phyloP scores from a whole-genome alignment of 768 basidiomycete genomes.

The Suillus brevipes region DNA sequence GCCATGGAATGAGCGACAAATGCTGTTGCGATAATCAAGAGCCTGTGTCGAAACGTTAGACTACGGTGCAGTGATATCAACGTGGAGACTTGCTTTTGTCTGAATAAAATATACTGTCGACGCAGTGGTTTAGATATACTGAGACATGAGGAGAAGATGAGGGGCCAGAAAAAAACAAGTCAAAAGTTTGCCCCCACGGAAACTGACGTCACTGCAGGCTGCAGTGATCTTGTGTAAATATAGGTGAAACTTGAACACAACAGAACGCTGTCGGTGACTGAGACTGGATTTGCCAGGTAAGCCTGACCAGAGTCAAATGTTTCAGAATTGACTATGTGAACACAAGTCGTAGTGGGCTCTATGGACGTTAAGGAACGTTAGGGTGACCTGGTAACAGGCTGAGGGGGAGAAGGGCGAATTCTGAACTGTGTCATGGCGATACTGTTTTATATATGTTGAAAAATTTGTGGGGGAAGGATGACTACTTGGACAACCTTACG shows the following conservation, averaged over 20 bases:
- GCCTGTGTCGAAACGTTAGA: background rate
- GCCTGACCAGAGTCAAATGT: background rate
- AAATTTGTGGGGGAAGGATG: background rate
- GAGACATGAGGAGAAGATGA: background rate
- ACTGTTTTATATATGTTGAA: constrained; percentile 4
- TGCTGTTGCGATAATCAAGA: background rate
- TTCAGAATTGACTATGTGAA: background rate
- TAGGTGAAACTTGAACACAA: background rate
- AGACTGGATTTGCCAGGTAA: background rate
- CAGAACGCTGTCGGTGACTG: background rate
- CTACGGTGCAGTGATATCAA: too few relatives aligned
- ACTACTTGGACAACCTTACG: background rate
- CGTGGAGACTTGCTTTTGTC: background rate
- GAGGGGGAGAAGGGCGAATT: background rate
- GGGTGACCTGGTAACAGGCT: background rate
- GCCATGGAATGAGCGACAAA: constrained; percentile 14
- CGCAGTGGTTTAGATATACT: background rate
- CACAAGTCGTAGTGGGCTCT: background rate
- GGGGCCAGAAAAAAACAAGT: background rate
- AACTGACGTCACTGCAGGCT: constrained; percentile 5
- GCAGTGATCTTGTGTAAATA: background rate
- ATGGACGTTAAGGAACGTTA: background rate
- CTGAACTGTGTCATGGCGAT: background rate
- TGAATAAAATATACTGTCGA: background rate
- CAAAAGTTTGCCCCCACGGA: background rate